phyloP scores from a whole-genome alignment of 2,329 filamentous ascomycete species.

The Stachybotrys chartarum region DNA sequence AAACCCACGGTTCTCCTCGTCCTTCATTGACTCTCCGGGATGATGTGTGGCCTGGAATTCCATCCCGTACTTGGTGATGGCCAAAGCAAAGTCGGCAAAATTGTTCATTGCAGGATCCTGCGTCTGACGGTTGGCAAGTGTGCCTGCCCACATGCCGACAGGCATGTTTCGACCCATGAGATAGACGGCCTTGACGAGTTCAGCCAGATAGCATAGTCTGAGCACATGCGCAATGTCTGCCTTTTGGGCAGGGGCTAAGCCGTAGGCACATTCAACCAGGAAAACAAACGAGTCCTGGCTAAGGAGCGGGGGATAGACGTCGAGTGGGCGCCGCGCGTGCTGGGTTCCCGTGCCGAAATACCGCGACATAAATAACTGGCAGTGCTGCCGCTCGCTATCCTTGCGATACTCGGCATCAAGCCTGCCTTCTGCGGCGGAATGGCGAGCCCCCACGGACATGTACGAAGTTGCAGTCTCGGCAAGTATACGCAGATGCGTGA shows the following conservation, averaged over 20 bases:
- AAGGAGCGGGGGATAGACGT: slow-evolving; percentile 52
- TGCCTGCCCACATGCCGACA: slow-evolving; percentile 38
- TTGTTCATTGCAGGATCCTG: slow-evolving; percentile 42
- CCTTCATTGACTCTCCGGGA: slow-evolving; percentile 13
- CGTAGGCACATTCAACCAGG: slow-evolving; percentile 70
- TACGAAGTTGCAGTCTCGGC: slow-evolving; percentile 86
- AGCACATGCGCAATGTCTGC: slow-evolving; percentile 75
- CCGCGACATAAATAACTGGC: slow-evolving; percentile 64
- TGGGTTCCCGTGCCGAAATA: slow-evolving; percentile 37
- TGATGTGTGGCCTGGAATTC: slow-evolving; percentile 27
- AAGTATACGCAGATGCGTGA: slow-evolving; percentile 83
- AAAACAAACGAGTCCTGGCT: slow-evolving; percentile 71
- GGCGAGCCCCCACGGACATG: slow-evolving; percentile 66
- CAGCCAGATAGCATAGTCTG: slow-evolving; percentile 80
- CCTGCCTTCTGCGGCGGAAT: slow-evolving; percentile 50
- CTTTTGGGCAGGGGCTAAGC: slow-evolving; percentile 57
- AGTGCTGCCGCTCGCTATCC: slow-evolving; percentile 65
- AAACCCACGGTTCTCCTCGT: slow-evolving; percentile 39
- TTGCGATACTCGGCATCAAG: slow-evolving; percentile 60
- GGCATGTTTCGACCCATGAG: slow-evolving; percentile 50
- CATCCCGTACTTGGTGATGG: slow-evolving; percentile 37
- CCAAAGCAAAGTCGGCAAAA: slow-evolving; percentile 49
- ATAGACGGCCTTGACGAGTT: slow-evolving; percentile 75
- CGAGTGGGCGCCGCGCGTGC: slow-evolving; percentile 31
- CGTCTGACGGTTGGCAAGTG: slow-evolving; percentile 32